phyloP scores from a whole-genome alignment of 192 early-diverging fungal genomes.

The Umbelopsis ramanniana region DNA sequence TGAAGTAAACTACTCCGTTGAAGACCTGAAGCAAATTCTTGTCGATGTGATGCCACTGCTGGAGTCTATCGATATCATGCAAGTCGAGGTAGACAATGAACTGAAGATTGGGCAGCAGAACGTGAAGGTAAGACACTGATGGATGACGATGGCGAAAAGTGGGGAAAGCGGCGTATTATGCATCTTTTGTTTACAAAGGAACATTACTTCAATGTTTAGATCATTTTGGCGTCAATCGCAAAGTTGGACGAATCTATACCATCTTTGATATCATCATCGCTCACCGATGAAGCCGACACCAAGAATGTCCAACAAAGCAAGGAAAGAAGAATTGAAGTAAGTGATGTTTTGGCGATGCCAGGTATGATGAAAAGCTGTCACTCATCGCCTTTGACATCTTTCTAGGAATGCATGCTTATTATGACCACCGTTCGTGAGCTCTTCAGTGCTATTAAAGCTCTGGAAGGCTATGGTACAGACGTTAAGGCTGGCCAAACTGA shows the following conservation, averaged over 20 bases:
- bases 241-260: conserved; percentile 12
- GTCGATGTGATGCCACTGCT: conserved; percentile 36
- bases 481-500: conserved; percentile 6
- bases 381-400: not conserved
- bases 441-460: conserved; percentile 9
- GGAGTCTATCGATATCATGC: conserved; percentile 40
- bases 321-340: not conserved
- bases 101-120: conserved; percentile 33
- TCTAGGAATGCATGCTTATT: not conserved
- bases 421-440: conserved; percentile 5
- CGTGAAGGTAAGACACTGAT: conserved; percentile 33
- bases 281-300: not conserved
- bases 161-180: too few species aligned
- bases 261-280: not conserved
- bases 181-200: too few species aligned
- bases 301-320: not conserved
- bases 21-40: conserved; percentile 23
- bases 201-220: not conserved
- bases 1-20: conserved; percentile 19
- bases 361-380: not conserved
- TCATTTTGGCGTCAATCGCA: conserved; percentile 2
- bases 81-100: conserved; percentile 42
- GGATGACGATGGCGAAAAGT: too few species aligned
- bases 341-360: not conserved
- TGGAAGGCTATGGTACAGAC: conserved; percentile 26